Conservation (phyloP, 345 rosid genomes). For the Gossypium longicalyx region DNA sequence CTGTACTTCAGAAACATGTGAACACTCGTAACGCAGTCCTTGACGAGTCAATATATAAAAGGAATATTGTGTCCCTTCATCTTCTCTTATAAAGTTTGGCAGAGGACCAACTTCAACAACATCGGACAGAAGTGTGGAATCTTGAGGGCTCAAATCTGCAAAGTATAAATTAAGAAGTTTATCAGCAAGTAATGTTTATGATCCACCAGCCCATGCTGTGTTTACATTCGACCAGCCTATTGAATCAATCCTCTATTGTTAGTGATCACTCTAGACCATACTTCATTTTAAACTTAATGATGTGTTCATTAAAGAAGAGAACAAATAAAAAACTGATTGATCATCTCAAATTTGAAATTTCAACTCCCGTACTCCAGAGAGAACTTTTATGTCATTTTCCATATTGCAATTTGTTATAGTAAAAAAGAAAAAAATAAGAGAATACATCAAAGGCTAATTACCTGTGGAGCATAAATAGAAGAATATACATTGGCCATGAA, state of each 20-base stretch:
- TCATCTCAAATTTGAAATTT: background rate
- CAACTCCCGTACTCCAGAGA: background rate
- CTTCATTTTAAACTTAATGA: background rate
- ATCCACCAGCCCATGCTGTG: background rate
- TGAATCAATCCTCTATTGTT: background rate
- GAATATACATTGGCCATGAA: conserved; percentile 85
- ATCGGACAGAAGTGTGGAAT: conserved; percentile 77
- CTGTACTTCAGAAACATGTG: conserved; percentile 66
- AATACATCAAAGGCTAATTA: conserved; percentile 18
- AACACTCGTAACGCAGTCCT: conserved; percentile 83
- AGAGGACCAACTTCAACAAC: conserved; percentile 65
- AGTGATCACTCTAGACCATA: background rate
- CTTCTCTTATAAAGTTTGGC: conserved; percentile 67
- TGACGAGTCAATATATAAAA: conserved; percentile 69
- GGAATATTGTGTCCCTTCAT: conserved; percentile 48
- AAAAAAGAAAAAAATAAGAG: background rate
- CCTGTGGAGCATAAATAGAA: conserved; percentile 79
- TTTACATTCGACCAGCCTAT: background rate
- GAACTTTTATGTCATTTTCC: background rate
- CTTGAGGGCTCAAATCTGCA: conserved; percentile 95
- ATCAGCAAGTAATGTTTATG: conserved; percentile 4
- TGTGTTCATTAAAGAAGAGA: background rate
- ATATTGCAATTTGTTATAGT: background rate
- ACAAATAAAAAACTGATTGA: background rate
- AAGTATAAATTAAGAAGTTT: background rate